Base-by-base conservation (phyloP, 257 asterid genomes). In the Cinchona pubescens region DNA sequence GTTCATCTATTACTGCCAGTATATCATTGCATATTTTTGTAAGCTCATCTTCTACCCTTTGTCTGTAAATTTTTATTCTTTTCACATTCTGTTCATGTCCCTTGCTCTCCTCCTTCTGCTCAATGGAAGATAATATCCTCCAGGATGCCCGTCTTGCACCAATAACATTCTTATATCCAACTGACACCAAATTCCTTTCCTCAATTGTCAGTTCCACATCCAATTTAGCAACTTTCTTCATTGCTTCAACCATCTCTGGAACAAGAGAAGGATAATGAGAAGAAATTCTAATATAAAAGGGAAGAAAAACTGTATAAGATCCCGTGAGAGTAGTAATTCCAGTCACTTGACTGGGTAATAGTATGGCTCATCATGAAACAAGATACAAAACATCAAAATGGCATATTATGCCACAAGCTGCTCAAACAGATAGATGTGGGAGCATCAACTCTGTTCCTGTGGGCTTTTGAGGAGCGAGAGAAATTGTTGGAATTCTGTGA, bases 71-170 rank as follows among this genome's bases (percentile, higher is more conserved):
- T 81, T 85, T 89, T 46, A 91, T 88, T 79, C 93, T 86, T 80
- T 85, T 87, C 72, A 82, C 97, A 75, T 91, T 89, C 82, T 79
- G 90, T 19, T 86, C 97, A 49, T 89, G 93, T 27, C 97, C 97
- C 80, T 86, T 89, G 51, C 90, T 70, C 75, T 88, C 97, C 82
- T 91, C 95, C 75, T 89, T 91, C 67, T 91, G 95, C 56, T 85
- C 88, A 75, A 90, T 88, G 64, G 94, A 90, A 32, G 96, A 90
- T 81, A 90, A 73, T 49, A 90, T 90, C 56, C 94, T 76, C 96
- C 96, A 90, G 0, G 96, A 90, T 53, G 94, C 96, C 81, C 96
- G 82, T 83, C 96, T 82, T 60, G 92, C 91, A 62, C 96, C 96
- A 70, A 87, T 89, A 40, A 89, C 94, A 82, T 90, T 88, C 85